Base-by-base conservation (phyloP, 371 early-diverging fungal genomes). In the Mucor ambiguus region DNA sequence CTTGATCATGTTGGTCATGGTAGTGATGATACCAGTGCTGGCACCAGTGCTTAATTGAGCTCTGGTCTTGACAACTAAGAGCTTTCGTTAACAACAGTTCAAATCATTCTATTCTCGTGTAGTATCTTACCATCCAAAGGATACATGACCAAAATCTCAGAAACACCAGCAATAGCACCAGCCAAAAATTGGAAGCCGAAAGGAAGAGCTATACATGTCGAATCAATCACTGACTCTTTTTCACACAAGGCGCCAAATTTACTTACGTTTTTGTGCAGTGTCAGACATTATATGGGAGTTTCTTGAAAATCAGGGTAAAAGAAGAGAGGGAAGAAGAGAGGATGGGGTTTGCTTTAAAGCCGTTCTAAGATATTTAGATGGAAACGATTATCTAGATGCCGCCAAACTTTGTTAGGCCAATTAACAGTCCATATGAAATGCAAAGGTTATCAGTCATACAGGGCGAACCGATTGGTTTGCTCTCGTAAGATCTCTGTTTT, bases 81-180 rank as follows among this genome's bases (percentile, higher is more conserved):
- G 1, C 26, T 9, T 20, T 2, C 12, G 2, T 30, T 61, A 35
- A 38, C 32, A 26, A 37, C 43, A 44, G 22, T 11, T 6, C 28
- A 5, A 11, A 14, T 0, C 3, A 10, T 3, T 2, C 11, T 12
- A 52, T 28, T 52, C 52, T 52, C 52, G 52, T 16, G 16, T 2
- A 14, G 7, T 49, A 30, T 24, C 49, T 78, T 87, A 88, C 90
- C 95, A 80, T 97, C 98, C 38, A 98, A 87, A n/a, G 98, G 98
- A 79, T 98, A 98, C 95, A 97, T 96, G 59, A 90, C 85, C 74
- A 95, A 82, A 71, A 98, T 96, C 81, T 98, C 98, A 33, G 95
- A 91, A 44, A 95, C 92, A 60, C 98, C 98, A 32, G 98, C 98
- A 67, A 98, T 92, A 69, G 96, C 98, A 54, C 98, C 98, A 71